Conservation (phyloP, 768 basidiomycete species). For the Ephemerocybe angulata region DNA sequence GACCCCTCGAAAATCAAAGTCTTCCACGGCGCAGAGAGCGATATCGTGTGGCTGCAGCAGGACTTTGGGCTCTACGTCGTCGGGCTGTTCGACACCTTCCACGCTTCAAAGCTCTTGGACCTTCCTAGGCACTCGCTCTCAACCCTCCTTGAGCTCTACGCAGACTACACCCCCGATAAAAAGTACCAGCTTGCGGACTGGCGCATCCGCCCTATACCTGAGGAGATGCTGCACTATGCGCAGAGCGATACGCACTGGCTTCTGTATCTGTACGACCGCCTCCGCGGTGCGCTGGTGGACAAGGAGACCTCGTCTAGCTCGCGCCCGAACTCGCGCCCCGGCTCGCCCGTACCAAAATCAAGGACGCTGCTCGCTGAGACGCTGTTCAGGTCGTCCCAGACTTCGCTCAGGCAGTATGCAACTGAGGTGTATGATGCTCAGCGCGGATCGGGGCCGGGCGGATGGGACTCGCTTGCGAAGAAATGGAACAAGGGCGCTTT, state of each 20-base stretch:
- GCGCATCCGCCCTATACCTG: slow-evolving; percentile 85
- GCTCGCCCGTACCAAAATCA: slow-evolving; percentile 15
- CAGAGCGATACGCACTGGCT: slow-evolving; percentile 96
- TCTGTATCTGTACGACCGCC: slow-evolving; percentile 85
- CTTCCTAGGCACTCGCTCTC: slow-evolving; percentile 84
- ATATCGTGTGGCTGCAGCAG: slow-evolving; percentile 95
- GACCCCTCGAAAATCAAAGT: slow-evolving; percentile 87
- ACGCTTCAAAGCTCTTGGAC: slow-evolving; percentile 85
- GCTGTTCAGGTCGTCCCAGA: slow-evolving; percentile 70
- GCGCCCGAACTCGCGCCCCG: slow-evolving; percentile 7
- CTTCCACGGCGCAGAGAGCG: slow-evolving; percentile 92
- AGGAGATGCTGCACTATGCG: slow-evolving; percentile 90
- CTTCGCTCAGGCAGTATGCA: slow-evolving; percentile 67
- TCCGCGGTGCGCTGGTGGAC: slow-evolving; percentile 84
- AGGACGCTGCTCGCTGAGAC: slow-evolving; percentile 56
- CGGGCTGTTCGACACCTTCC: slow-evolving; percentile 95
- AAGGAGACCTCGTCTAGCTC: slow-evolving; percentile 38
- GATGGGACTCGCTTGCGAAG: slow-evolving; percentile 74
- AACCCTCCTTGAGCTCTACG: slow-evolving; percentile 81
- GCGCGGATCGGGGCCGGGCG: slow-evolving; percentile 60
- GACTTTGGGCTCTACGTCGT: slow-evolving; percentile 94
- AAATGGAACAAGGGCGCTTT: slow-evolving; percentile 78
- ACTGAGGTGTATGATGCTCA: slow-evolving; percentile 67
- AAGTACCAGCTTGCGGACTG: slow-evolving; percentile 97
- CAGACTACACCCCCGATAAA: slow-evolving; percentile 89